These are phyloP conservation scores for Acer yangbiense DNA, from an alignment of 345 rosid species.

Conservation along the genomic window DNA sequence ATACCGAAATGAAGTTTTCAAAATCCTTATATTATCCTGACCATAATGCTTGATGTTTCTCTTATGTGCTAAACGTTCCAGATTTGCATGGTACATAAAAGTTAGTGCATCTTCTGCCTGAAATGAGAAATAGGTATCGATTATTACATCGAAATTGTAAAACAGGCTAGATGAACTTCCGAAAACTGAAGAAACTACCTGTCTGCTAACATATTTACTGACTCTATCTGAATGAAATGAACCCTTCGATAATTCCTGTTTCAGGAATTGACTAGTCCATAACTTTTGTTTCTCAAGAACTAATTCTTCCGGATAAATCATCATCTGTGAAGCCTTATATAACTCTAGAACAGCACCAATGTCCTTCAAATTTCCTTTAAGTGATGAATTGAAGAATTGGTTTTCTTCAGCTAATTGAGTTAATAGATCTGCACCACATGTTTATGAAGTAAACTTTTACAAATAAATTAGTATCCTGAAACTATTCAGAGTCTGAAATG, in stretches of 20 bases:
- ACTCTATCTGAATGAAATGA: slow-evolving; percentile 33
- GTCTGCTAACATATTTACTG: slow-evolving; percentile 29
- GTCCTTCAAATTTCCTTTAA: slow-evolving; percentile 61
- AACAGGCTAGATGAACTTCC: background rate
- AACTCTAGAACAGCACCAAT: slow-evolving; percentile 59
- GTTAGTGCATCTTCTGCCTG: slow-evolving; percentile 71
- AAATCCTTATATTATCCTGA: slow-evolving; percentile 43
- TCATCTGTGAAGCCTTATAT: slow-evolving; percentile 61
- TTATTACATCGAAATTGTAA: background rate
- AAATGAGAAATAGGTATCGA: slow-evolving; percentile 21
- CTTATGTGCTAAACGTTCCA: slow-evolving; percentile 59
- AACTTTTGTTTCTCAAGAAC: slow-evolving; percentile 47
- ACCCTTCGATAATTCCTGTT: slow-evolving; percentile 43
- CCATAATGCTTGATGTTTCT: slow-evolving; percentile 51
- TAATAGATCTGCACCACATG: slow-evolving; percentile 53
- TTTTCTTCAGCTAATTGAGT: slow-evolving; percentile 52
- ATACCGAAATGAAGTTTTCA: slow-evolving; percentile 65
- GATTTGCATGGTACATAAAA: slow-evolving; percentile 50
- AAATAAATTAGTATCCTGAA: background rate
- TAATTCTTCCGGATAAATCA: slow-evolving; percentile 50
- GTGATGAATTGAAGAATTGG: slow-evolving; percentile 44
- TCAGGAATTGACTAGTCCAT: slow-evolving; percentile 61
- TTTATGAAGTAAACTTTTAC: slow-evolving; percentile 2
- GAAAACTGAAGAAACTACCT: slow-evolving; percentile 41
- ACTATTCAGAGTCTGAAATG: background rate